A percentile compares a stretch with the other conserved stretches of the same genome.
phyloP scores from a whole-genome alignment of 768 basidiomycete species.

The Dioszegia hungarica region DNA sequence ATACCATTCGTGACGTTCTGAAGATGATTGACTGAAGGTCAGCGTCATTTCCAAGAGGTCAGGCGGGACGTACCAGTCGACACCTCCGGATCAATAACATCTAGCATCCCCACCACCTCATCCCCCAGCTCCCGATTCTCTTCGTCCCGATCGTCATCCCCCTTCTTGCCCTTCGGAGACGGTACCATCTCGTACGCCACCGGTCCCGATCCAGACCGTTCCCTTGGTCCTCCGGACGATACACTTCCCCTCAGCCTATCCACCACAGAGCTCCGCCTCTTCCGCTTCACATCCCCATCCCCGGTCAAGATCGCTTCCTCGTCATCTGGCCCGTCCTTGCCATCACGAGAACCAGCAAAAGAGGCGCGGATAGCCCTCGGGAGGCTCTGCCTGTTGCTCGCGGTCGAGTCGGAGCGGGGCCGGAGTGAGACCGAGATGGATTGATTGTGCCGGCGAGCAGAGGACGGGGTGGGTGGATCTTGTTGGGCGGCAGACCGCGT shows the following conservation, averaged over 20 bases:
- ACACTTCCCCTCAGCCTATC: conserved; percentile 1
- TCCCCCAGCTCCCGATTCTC: conserved; percentile 57
- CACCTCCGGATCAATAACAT: conserved; percentile 70
- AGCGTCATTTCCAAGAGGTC: background rate
- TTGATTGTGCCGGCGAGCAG: conserved; percentile 1
- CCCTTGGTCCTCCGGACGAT: background rate
- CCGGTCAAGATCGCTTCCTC: conserved; percentile 2
- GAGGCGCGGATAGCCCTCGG: background rate
- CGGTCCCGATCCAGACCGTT: background rate
- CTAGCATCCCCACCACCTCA: conserved; percentile 76
- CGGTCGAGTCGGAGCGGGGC: background rate
- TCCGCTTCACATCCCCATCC: background rate
- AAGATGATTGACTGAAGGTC: conserved; percentile 58
- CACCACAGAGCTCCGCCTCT: background rate
- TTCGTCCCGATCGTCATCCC: conserved; percentile 5
- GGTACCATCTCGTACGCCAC: background rate
- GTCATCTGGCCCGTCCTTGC: background rate
- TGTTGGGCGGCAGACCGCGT: too few relatives aligned
- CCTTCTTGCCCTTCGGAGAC: background rate
- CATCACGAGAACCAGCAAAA: background rate
- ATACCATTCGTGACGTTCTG: conserved; percentile 77
- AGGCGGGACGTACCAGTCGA: conserved; percentile 52
- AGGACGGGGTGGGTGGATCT: background rate
- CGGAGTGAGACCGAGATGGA: conserved; percentile 8
- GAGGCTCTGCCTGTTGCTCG: background rate